phyloP scores from a whole-genome alignment of 345 rosid species.

The Melaleuca alternifolia region DNA sequence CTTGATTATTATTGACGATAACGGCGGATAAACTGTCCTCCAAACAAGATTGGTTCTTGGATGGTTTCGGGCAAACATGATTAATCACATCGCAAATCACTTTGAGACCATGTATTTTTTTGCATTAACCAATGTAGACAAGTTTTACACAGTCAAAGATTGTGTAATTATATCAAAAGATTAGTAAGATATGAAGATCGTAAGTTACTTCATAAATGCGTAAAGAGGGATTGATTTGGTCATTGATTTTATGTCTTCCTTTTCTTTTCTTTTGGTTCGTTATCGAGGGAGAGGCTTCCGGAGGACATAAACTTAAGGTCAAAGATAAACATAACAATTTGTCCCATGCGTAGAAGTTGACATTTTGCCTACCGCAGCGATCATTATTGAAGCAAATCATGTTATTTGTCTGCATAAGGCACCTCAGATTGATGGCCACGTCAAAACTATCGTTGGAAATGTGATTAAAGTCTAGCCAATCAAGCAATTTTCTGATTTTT shows the following conservation, averaged over 20 bases:
- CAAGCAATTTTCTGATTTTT: background rate
- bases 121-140: background rate
- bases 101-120: background rate
- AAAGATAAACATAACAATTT: background rate
- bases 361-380: background rate
- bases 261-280: background rate
- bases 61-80: fast-evolving
- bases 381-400: background rate
- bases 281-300: background rate
- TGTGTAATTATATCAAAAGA: too few relatives aligned
- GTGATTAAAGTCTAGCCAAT: background rate
- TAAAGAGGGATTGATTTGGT: background rate
- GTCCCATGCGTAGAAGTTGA: background rate
- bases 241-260: background rate
- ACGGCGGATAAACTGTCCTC: background rate
- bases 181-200: background rate
- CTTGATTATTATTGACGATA: background rate
- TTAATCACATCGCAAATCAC: too few relatives aligned
- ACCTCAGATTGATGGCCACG: background rate
- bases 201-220: background rate
- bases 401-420: background rate
- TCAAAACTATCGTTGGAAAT: background rate
- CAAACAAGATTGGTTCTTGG: background rate
- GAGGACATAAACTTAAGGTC: background rate
- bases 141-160: too few relatives aligned